Evolutionary conservation across 164 flowering plant genomes (phyloP).

Genomic region (Liriodendron chinense): DNA sequence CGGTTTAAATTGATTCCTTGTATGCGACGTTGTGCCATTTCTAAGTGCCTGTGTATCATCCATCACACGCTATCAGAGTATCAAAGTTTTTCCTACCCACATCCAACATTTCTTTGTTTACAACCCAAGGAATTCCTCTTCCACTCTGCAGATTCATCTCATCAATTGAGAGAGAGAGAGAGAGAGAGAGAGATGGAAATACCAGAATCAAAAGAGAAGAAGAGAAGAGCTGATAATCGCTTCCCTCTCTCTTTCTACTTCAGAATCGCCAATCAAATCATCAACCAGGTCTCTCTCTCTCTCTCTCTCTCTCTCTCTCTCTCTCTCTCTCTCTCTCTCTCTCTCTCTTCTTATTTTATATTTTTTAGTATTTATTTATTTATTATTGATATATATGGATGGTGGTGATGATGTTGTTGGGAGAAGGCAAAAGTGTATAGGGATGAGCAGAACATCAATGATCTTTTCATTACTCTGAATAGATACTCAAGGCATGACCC

Average conservation of each 20-base stretch:
- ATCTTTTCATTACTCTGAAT: constrained; percentile 24
- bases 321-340: constrained; percentile 6
- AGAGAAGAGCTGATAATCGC: neutral
- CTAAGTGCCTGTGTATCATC: too few relatives aligned
- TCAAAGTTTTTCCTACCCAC: too few relatives aligned
- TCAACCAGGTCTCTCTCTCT: constrained; percentile 21
- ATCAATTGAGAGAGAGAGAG: neutral
- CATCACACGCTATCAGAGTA: too few relatives aligned
- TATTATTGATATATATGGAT: neutral
- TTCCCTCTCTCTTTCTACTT: constrained; percentile 26
- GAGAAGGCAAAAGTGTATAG: constrained; percentile 25
- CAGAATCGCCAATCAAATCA: constrained; percentile 27
- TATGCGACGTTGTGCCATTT: too few relatives aligned
- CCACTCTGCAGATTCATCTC: too few relatives aligned
- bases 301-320: constrained; percentile 7
- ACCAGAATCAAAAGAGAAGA: neutral
- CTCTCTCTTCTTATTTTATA: neutral
- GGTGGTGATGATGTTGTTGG: neutral
- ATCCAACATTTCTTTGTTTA: too few relatives aligned
- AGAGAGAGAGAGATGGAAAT: neutral
- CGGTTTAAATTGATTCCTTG: too few relatives aligned
- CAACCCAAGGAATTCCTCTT: too few relatives aligned
- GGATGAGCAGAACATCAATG: constrained; percentile 21
- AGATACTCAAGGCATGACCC: constrained; percentile 23
- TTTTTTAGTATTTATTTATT: neutral